These are phyloP conservation scores for Kwoniella pini DNA, from an alignment of 768 basidiomycete species.

Conservation along the genomic window DNA sequence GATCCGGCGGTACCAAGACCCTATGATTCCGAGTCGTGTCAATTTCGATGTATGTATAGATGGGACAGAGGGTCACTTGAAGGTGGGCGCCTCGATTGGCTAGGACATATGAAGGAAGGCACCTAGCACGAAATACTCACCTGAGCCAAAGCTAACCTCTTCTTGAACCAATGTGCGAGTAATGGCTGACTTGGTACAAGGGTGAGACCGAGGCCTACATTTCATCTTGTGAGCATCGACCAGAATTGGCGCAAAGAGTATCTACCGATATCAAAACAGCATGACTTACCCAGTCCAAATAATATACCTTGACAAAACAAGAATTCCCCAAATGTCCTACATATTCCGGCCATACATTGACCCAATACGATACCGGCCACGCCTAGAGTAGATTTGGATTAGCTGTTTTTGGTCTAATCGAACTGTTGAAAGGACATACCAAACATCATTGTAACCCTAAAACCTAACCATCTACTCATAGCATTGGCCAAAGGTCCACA, in stretches of 20 bases:
- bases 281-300: constrained; percentile 36
- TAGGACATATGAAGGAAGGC: too few relatives aligned
- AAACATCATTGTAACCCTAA: constrained; percentile 38
- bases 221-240: too few relatives aligned
- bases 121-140: constrained; percentile 15
- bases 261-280: too few relatives aligned
- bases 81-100: too few relatives aligned
- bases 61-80: too few relatives aligned
- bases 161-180: constrained; percentile 43
- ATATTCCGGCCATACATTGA: constrained; percentile 44
- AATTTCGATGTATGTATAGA: not conserved
- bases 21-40: constrained; percentile 3
- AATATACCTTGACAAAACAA: constrained; percentile 42
- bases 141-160: constrained; percentile 33
- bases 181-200: constrained; percentile 37
- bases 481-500: constrained; percentile 37
- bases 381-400: too few relatives aligned
- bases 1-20: constrained; percentile 41
- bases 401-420: not conserved
- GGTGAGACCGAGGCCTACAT: constrained; percentile 17
- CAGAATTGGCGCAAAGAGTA: too few relatives aligned
- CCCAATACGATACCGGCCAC: constrained; percentile 26
- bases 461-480: constrained; percentile 14
- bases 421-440: constrained; percentile 32
- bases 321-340: constrained; percentile 32